Evolutionary conservation across 2,329 filamentous ascomycete species (phyloP).

Genomic region (Pyrenochaeta sp.): DNA sequence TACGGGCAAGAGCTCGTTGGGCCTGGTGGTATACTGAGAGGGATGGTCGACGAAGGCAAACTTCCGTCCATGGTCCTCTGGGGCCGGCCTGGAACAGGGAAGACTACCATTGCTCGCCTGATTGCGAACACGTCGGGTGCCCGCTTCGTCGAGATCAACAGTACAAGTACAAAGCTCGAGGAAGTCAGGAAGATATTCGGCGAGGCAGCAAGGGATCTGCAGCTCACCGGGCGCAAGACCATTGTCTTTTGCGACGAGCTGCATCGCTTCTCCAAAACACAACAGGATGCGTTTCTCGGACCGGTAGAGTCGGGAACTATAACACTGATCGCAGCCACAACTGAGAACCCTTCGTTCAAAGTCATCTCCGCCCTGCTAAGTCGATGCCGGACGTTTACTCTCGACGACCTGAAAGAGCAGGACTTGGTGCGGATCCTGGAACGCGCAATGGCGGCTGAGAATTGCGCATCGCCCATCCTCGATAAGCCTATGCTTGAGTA

Average conservation of each 20-base stretch:
- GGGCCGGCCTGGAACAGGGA: constrained; percentile 82
- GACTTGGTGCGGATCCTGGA: constrained; percentile 77
- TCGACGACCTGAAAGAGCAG: constrained; percentile 76
- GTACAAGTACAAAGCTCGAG: constrained; percentile 83
- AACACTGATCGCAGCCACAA: constrained; percentile 93
- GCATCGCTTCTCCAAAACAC: constrained; percentile 86
- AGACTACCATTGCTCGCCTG: constrained; percentile 91
- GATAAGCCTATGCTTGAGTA: constrained; percentile 81
- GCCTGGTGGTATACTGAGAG: constrained; percentile 80
- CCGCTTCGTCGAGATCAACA: constrained; percentile 90
- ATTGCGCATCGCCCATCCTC: constrained; percentile 65
- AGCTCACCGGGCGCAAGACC: constrained; percentile 85
- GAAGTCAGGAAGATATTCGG: constrained; percentile 93
- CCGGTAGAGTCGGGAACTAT: constrained; percentile 92
- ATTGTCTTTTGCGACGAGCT: constrained; percentile 99
- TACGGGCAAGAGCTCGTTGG: constrained; percentile 93
- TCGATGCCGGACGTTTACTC: constrained; percentile 88
- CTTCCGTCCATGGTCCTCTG: constrained; percentile 97
- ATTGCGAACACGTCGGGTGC: constrained; percentile 84
- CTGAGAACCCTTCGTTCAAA: constrained; percentile 96
- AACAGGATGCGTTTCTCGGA: constrained; percentile 93
- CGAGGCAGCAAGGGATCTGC: constrained; percentile 81
- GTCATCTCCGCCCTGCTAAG: constrained; percentile 87
- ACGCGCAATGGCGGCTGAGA: constrained; percentile 74
- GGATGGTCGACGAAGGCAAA: constrained; percentile 83